Evolutionary conservation across 2,329 filamentous ascomycete species (phyloP).

Genomic region (Fusarium buharicum): DNA sequence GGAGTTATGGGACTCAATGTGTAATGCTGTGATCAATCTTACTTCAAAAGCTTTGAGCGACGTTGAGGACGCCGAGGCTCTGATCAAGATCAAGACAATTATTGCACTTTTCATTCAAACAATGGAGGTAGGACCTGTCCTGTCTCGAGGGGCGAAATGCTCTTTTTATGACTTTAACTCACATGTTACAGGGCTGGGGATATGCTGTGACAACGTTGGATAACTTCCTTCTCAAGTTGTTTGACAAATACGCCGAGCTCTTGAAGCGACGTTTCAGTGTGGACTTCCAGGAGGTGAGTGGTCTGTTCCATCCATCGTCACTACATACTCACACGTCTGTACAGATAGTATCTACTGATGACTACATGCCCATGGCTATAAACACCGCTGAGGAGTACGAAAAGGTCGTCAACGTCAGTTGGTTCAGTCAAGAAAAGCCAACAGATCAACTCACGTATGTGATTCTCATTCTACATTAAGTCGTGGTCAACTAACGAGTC

Average conservation of each 20-base stretch:
- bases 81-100: slow-evolving; percentile 94
- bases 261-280: slow-evolving; percentile 92
- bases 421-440: slow-evolving; percentile 88
- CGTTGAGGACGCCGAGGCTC: slow-evolving; percentile 86
- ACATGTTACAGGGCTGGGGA: slow-evolving; percentile 88
- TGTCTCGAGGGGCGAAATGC: slow-evolving; percentile 59
- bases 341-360: slow-evolving; percentile 84
- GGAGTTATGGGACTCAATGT: slow-evolving; percentile 98
- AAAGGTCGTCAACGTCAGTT: slow-evolving; percentile 94
- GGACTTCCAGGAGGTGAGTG: slow-evolving; percentile 85
- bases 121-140: slow-evolving; percentile 89
- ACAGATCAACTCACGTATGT: slow-evolving; percentile 78
- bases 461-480: not conserved
- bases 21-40: slow-evolving; percentile 82
- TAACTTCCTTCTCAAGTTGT: slow-evolving; percentile 85
- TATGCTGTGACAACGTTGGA: slow-evolving; percentile 87
- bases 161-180: slow-evolving; percentile 66
- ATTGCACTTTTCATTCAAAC: slow-evolving; percentile 96
- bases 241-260: slow-evolving; percentile 92
- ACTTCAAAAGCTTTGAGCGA: slow-evolving; percentile 81
- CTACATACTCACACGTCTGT: slow-evolving; percentile 19
- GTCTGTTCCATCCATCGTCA: not conserved
- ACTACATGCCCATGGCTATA: slow-evolving; percentile 99
- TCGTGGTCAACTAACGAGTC: slow-evolving; percentile 16
- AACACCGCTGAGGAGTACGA: slow-evolving; percentile 90